Evolutionary conservation across 1,284 basidiomycete species (phyloP), one percentile per base, ranked within the genome.

Genomic region (Fomitiporia mediterranea): DNA sequence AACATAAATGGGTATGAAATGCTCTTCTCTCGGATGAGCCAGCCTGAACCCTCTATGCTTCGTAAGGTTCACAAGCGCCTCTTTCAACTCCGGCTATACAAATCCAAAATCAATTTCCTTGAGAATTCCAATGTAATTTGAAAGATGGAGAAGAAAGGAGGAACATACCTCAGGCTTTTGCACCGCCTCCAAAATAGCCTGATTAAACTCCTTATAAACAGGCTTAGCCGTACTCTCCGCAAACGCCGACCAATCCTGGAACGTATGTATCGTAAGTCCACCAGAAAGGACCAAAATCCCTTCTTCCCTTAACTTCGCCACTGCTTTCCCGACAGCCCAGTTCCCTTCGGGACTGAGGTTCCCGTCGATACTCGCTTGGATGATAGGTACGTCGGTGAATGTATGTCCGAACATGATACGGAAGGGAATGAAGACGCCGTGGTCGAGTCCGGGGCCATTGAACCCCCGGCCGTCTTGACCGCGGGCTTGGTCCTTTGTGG

Each of bases 341-440:
- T 90, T 83, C 60, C 73, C 74, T 61, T 79, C 74, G 2, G 86
- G 82, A 52, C 74, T 76, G 55, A 89, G 64, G 54, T 73, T 80
- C 19, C 75, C 71, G 62, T 89, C 83, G 56, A 90, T 83, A 25
- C 84, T 86, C 2, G 83, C 86, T 69, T 89, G 76, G 7, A 88
- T 78, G 61, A 89, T 76, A 2, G 86, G 86, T 6, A 88, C 70
- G 7, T 77, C 74, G 27, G 65, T 74, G 56, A 82, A 77, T 56
- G 76, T 72, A 38, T 85, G 79, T 11, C 83, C 83, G 63, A 90
- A 89, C 88, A 90, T 91, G 55, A 86, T 67, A 47, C 77, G 74
- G 74, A 90, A 89, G 0, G 88, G 88, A 6, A 90, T 74, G 65
- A 91, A 90, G 49, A 87, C 83, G 32, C 86, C 86, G 63, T 89